phyloP scores from a whole-genome alignment of 2,329 filamentous ascomycete species.

The Epichloe uncinata region DNA sequence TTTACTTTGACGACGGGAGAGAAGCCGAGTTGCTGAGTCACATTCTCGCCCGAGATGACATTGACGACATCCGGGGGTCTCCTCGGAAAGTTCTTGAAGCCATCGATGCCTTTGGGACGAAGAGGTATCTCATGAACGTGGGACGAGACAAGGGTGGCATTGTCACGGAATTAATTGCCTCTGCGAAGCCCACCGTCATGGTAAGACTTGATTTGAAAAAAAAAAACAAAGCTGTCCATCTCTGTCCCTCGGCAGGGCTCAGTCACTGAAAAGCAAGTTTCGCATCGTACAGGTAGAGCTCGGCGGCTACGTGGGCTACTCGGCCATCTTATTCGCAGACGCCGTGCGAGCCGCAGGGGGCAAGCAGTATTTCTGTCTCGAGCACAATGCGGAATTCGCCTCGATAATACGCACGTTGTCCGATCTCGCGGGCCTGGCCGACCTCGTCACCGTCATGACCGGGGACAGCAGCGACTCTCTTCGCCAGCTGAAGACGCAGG shows the following conservation, averaged over 20 bases:
- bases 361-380: constrained; percentile 55
- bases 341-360: constrained; percentile 52
- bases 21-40: constrained; percentile 62
- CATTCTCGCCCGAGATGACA: constrained; percentile 46
- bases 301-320: constrained; percentile 73
- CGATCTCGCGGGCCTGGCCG: constrained; percentile 58
- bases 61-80: constrained; percentile 50
- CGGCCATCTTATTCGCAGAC: constrained; percentile 59
- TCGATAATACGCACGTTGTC: constrained; percentile 56
- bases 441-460: constrained; percentile 56
- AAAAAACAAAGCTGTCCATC: background rate
- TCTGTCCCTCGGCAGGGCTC: background rate
- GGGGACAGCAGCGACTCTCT: constrained; percentile 56
- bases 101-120: constrained; percentile 50
- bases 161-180: constrained; percentile 52
- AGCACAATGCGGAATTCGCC: constrained; percentile 61
- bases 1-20: constrained; percentile 53
- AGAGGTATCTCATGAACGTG: constrained; percentile 61
- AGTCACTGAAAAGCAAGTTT: background rate
- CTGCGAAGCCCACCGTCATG: constrained; percentile 54
- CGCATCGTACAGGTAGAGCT: constrained; percentile 43
- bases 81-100: constrained; percentile 50
- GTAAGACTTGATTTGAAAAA: constrained; percentile 10
- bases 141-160: constrained; percentile 62
- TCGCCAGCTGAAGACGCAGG: constrained; percentile 40